These are phyloP conservation scores for Phytophthora litchii DNA, from an alignment of 352 stramenopile genomes.

Conservation along the genomic window DNA sequence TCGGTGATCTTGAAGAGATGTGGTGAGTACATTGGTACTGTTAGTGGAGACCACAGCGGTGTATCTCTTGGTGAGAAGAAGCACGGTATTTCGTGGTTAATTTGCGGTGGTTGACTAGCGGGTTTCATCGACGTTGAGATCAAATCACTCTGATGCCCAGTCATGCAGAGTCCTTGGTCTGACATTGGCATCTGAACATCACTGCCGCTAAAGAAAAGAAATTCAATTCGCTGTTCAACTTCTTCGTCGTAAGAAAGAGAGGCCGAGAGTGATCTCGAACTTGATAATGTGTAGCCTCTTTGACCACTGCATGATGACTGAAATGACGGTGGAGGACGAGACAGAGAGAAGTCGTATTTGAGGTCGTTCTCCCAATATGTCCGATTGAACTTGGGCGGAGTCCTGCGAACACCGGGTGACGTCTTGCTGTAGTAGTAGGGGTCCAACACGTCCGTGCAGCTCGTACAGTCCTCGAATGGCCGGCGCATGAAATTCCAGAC, in stretches of 20 bases:
- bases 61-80: constrained; percentile 52
- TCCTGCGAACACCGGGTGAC: constrained; percentile 32
- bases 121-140: constrained; percentile 23
- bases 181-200: constrained; percentile 38
- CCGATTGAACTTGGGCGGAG: constrained; percentile 30
- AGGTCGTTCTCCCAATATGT: constrained; percentile 28
- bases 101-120: constrained; percentile 23
- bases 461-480: constrained; percentile 38
- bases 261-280: constrained; percentile 11
- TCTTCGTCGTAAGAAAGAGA: constrained; percentile 15
- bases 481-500: constrained; percentile 30
- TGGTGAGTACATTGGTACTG: constrained; percentile 31
- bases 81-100: constrained; percentile 46
- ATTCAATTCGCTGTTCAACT: constrained; percentile 34
- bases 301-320: constrained; percentile 8
- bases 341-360: constrained; percentile 34
- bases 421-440: constrained; percentile 34
- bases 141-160: constrained; percentile 26
- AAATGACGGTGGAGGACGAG: constrained; percentile 20
- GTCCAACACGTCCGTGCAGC: constrained; percentile 29
- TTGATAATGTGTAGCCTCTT: constrained; percentile 16
- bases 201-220: constrained; percentile 54
- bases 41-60: constrained; percentile 27
- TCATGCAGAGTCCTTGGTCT: constrained; percentile 5
- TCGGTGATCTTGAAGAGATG: constrained; percentile 41